A percentile compares a stretch with the other conserved stretches of the same genome.
phyloP scores from a whole-genome alignment of 371 early-diverging fungal species.

The Syncephalastrum monosporum region DNA sequence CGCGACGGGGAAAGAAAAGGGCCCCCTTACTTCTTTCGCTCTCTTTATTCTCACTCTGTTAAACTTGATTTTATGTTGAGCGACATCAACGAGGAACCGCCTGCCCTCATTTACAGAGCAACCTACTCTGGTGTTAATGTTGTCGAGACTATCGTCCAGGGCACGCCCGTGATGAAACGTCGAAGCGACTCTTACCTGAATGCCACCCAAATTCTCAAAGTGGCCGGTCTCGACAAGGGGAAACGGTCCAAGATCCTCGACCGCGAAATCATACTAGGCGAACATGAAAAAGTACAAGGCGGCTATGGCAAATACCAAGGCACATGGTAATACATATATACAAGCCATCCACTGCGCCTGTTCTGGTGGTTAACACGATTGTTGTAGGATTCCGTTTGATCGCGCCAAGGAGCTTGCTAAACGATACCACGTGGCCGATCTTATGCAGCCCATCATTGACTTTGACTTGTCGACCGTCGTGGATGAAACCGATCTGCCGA shows the following conservation, averaged over 20 bases:
- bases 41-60: too few species aligned
- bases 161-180: constrained; percentile 90
- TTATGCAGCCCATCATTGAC: constrained; percentile 63
- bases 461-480: constrained; percentile 50
- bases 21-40: too few species aligned
- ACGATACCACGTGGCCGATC: constrained; percentile 65
- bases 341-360: neutral
- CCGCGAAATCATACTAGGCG: constrained; percentile 77
- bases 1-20: too few species aligned
- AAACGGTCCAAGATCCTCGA: constrained; percentile 92
- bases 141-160: constrained; percentile 81
- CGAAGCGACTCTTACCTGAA: constrained; percentile 89
- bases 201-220: constrained; percentile 96
- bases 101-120: constrained; percentile 56
- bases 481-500: constrained; percentile 19
- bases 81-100: neutral
- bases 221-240: constrained; percentile 93
- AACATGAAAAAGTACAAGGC: constrained; percentile 96
- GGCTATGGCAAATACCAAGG: constrained; percentile 98
- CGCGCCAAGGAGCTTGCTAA: constrained; percentile 71
- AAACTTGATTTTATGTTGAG: too few species aligned
- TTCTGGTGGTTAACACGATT: neutral
- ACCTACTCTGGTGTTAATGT: constrained; percentile 86
- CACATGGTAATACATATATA: constrained; percentile 62
- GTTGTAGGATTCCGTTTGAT: constrained; percentile 78